Evolutionary conservation across 495 filamentous ascomycete species (phyloP).

Genomic region (Astrothelium subdiscretum): DNA sequence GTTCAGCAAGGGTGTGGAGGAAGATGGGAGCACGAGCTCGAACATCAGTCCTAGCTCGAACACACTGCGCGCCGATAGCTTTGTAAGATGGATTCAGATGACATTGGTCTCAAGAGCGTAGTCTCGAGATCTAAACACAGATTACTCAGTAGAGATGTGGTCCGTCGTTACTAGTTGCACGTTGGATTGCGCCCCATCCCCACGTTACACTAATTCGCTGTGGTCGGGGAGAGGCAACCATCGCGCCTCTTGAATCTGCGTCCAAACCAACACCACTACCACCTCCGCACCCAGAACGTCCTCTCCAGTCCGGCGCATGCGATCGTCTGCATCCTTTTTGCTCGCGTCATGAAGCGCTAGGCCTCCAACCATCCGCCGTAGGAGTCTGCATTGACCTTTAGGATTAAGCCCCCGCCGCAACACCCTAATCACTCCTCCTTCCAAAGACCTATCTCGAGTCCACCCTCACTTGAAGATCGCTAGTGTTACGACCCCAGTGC

Average conservation of each 20-base stretch:
- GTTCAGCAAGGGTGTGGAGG: background rate
- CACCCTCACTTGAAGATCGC: background rate
- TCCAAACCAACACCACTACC: background rate
- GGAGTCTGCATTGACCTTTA: background rate
- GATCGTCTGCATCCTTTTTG: background rate
- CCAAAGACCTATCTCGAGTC: background rate
- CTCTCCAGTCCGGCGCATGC: background rate
- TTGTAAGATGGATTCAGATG: background rate
- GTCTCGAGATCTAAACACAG: background rate
- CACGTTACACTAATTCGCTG: background rate
- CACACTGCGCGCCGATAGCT: background rate
- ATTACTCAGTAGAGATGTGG: too few species aligned
- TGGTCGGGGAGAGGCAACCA: background rate
- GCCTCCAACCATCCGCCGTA: background rate
- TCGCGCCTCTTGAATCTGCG: background rate
- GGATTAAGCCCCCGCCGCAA: background rate
- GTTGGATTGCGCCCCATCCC: background rate
- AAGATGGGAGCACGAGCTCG: background rate
- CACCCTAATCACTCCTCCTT: background rate
- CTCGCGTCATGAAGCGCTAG: background rate
- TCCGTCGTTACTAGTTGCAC: background rate
- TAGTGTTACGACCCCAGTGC: background rate
- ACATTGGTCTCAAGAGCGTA: background rate
- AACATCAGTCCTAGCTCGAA: too few species aligned
- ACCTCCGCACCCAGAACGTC: background rate